Conservation (phyloP, 1,139 yeast genomes). For the Magnusiomyces clavatus region DNA sequence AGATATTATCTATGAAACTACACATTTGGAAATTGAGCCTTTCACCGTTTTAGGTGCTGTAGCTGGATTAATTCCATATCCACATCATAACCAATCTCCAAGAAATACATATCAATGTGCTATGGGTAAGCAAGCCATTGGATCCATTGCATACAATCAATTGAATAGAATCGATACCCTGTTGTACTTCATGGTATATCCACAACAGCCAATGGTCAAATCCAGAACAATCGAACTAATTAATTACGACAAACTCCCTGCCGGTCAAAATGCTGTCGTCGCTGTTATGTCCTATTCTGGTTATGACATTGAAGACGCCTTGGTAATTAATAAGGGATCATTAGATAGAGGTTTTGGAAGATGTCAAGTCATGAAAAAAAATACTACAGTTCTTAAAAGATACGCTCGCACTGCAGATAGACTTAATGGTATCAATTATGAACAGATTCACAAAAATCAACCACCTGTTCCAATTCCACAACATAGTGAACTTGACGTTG, state of each 20-base stretch:
- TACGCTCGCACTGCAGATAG: conserved; percentile 92
- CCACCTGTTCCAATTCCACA: conserved; percentile 62
- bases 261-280: conserved; percentile 98
- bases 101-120: conserved; percentile 99
- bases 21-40: conserved; percentile 94
- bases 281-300: conserved; percentile 99
- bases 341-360: conserved; percentile 97
- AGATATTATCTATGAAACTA: conserved; percentile 48
- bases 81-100: conserved; percentile 98
- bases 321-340: conserved; percentile 85
- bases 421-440: conserved; percentile 83
- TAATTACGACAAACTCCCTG: conserved; percentile 93
- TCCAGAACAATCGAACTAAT: conserved; percentile 94
- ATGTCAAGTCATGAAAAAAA: conserved; percentile 93
- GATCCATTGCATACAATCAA: conserved; percentile 96
- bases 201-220: conserved; percentile 98
- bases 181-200: conserved; percentile 90
- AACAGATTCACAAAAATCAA: conserved; percentile 37
- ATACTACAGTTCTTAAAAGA: conserved; percentile 79
- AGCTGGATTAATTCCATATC: conserved; percentile 98
- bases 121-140: conserved; percentile 99
- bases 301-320: conserved; percentile 98
- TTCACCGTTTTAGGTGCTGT: conserved; percentile 96
- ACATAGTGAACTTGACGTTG: conserved; percentile 82
- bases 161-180: conserved; percentile 92